Evolutionary conservation across 2,329 filamentous ascomycete genomes (phyloP), one percentile per base, ranked within the genome.

Genomic region (Coniochaeta pulveracea): DNA sequence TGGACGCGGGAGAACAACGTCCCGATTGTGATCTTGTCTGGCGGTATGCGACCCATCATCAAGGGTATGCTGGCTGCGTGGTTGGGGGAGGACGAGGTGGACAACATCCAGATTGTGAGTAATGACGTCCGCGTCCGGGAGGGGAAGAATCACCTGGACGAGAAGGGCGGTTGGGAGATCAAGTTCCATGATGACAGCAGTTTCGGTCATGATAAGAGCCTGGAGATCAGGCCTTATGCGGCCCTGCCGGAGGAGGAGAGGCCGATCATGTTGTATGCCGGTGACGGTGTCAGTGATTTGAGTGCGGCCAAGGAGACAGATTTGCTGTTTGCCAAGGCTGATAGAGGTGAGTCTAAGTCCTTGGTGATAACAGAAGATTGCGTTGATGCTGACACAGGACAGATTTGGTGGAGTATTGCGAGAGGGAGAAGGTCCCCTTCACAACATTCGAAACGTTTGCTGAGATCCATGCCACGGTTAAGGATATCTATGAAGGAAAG

Each of bases 161-260:
- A 85, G 33, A 74, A 82, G 51, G 75, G 74, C 12, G 89, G 86
- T 19, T 98, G 91, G 91, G 66, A 80, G 49, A 89, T 98, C 46
- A 66, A 74, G 37, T 98, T 80, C 60, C 86, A 85, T 50, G 88
- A 98, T 53, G 85, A 89, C 40, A 84, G 81, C 51, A 70, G 78
- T 37, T 93, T 93, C 48, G 91, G 91, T n/a, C 91, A 98, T 54
- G 89, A 98, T 68, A 98, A 98, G 72, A 88, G 80, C 17, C 66
- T 89, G 34, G 85, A 91, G 53, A 85, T 98, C 48, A 76, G 84
- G 43, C 85, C 85, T 33, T 96, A 96, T 59, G 79, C 80, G 3
- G 66, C 75, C 17, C 66, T 93, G 26, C 76, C 84, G 0, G 65
- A 65, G 55, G 45, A 64, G 19, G 59, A 81, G 48, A 71, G 86